Evolutionary conservation across 495 filamentous ascomycete genomes (phyloP).

Genomic region (Filosporella fistucella): DNA sequence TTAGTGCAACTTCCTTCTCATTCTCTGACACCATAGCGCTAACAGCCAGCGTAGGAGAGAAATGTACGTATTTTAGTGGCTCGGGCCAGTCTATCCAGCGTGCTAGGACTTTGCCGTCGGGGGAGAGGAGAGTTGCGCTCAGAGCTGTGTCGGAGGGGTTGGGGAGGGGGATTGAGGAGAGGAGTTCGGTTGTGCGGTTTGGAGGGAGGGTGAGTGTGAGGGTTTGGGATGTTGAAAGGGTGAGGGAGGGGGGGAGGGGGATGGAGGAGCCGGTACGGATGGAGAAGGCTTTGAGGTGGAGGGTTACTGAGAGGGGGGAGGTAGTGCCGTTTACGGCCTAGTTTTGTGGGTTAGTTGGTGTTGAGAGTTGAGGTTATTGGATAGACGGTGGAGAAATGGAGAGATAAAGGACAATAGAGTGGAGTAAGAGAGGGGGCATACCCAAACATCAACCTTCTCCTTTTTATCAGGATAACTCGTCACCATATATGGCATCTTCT

Average conservation of each 20-base stretch:
- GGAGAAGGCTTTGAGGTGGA: no score
- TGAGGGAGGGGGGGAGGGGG: no score
- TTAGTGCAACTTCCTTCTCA: constrained; percentile 34
- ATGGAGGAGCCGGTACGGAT: no score
- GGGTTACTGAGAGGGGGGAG: no score
- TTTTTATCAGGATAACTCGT: constrained; percentile 52
- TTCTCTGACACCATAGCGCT: constrained; percentile 37
- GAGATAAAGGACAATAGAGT: no score
- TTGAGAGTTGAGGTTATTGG: no score
- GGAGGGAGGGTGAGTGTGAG: no score
- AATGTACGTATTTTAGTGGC: constrained; percentile 80
- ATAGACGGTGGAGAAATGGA: no score
- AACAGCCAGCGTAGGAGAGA: constrained; percentile 47
- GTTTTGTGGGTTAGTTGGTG: no score
- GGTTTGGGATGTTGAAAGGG: no score
- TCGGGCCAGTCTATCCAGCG: constrained; percentile 89
- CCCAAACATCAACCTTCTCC: constrained; percentile 73
- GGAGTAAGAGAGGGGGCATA: constrained; percentile 42
- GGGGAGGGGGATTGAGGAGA: constrained; percentile 54
- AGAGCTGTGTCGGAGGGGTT: constrained; percentile 50
- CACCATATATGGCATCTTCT: constrained; percentile 54
- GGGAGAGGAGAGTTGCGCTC: constrained; percentile 57
- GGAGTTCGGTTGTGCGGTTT: constrained; percentile 74
- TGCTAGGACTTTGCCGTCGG: constrained; percentile 56
- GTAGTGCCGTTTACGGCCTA: no score